Evolutionary conservation across 495 filamentous ascomycete species (phyloP).

Genomic region (Coniosporium apollinis): DNA sequence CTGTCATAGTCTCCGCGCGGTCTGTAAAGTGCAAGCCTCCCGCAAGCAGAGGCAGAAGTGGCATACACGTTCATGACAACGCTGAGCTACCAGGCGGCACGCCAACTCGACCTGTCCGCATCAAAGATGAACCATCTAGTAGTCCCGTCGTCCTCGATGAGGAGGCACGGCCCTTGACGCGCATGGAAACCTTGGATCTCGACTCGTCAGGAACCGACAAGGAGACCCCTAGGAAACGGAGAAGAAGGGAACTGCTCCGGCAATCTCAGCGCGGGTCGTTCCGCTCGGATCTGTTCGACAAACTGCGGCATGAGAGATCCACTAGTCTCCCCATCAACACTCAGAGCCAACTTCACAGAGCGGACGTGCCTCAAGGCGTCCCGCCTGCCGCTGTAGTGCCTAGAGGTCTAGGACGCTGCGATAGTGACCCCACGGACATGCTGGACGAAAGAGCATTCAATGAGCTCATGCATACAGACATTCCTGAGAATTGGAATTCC

Average conservation of each 20-base stretch:
- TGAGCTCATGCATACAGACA: too few species aligned
- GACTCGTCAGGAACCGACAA: constrained; percentile 13
- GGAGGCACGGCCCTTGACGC: constrained; percentile 2
- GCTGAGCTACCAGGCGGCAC: constrained; percentile 1
- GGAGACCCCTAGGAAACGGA: constrained; percentile 11
- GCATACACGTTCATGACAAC: not conserved
- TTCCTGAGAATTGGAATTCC: too few species aligned
- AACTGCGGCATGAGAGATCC: constrained; percentile 9
- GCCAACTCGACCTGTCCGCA: constrained; percentile 10
- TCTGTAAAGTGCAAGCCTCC: constrained; percentile 18
- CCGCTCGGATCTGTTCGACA: not conserved
- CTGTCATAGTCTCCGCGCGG: constrained; percentile 17
- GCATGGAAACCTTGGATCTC: constrained; percentile 24
- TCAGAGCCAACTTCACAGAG: too few species aligned
- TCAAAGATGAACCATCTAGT: constrained; percentile 19
- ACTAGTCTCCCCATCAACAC: constrained; percentile 7
- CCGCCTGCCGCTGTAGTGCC: too few species aligned
- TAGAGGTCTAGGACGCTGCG: too few species aligned
- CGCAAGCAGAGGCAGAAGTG: constrained; percentile 6
- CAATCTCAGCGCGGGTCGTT: constrained; percentile 4
- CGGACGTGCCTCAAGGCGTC: too few species aligned
- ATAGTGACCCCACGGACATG: too few species aligned
- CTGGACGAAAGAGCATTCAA: too few species aligned
- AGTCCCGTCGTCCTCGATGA: constrained; percentile 10
- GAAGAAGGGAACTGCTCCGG: constrained; percentile 1